A percentile compares a stretch with the other conserved stretches of the same genome.
These are phyloP conservation scores for Orbilia oligospora DNA, from an alignment of 2,329 filamentous ascomycete genomes.

Conservation along the genomic window DNA sequence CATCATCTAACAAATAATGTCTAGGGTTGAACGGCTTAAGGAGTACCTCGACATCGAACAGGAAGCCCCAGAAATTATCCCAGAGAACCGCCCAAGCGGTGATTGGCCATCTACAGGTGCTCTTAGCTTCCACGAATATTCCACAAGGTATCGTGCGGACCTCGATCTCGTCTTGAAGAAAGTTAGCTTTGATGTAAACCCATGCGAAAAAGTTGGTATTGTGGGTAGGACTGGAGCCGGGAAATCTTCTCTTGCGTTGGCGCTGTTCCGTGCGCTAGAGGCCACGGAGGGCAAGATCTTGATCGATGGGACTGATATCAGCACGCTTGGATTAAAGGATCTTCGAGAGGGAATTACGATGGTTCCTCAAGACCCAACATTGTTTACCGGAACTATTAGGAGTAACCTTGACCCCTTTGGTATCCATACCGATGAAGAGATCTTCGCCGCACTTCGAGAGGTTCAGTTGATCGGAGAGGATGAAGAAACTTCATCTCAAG, in stretches of 20 bases:
- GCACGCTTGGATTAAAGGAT: slow-evolving; percentile 90
- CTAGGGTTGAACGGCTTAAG: slow-evolving; percentile 87
- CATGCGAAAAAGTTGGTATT: slow-evolving; percentile 93
- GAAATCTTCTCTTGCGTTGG: slow-evolving; percentile 93
- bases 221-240: slow-evolving; percentile 95
- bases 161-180: slow-evolving; percentile 84
- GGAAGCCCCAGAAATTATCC: slow-evolving; percentile 83
- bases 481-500: slow-evolving; percentile 63
- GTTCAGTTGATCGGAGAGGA: slow-evolving; percentile 83
- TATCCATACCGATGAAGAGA: slow-evolving; percentile 88
- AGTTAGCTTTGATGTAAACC: slow-evolving; percentile 86
- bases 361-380: slow-evolving; percentile 94
- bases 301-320: slow-evolving; percentile 92
- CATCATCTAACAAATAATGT: slow-evolving; percentile 1
- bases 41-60: slow-evolving; percentile 98
- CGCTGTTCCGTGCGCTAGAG: slow-evolving; percentile 92
- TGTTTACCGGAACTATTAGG: slow-evolving; percentile 92
- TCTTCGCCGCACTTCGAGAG: slow-evolving; percentile 86
- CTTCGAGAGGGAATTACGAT: slow-evolving; percentile 95
- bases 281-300: slow-evolving; percentile 90
- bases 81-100: slow-evolving; percentile 80
- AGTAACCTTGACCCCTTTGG: slow-evolving; percentile 94
- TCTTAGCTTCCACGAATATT: slow-evolving; percentile 90
- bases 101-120: slow-evolving; percentile 89
- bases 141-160: slow-evolving; percentile 88